These are phyloP conservation scores for Penicillium paradoxum DNA, from an alignment of 495 filamentous ascomycete species.

Conservation along the genomic window DNA sequence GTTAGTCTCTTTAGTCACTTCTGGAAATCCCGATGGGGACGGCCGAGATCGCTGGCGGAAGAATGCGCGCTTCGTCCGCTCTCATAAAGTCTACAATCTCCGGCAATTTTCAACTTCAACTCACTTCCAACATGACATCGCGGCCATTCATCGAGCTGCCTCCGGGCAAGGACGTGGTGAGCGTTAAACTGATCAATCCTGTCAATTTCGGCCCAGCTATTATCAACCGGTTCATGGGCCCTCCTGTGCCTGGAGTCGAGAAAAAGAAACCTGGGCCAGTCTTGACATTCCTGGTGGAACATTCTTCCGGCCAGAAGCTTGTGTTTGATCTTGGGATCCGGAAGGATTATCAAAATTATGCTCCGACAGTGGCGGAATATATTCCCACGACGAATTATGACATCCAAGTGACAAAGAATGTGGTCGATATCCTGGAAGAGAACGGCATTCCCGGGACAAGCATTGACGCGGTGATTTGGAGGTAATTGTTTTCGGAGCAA, in stretches of 20 bases:
- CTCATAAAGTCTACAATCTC: too few species aligned
- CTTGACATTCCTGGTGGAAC: conserved; percentile 20
- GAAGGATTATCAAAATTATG: not conserved
- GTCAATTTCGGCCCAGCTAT: conserved; percentile 21
- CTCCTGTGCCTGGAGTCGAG: conserved; percentile 16
- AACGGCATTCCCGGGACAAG: not conserved
- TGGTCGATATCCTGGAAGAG: not conserved
- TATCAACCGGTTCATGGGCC: conserved; percentile 19
- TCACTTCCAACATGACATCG: too few species aligned
- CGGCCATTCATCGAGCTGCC: conserved; percentile 39
- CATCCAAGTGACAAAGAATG: not conserved
- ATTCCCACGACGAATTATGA: not conserved
- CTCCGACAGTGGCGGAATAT: not conserved
- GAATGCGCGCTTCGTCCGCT: too few species aligned
- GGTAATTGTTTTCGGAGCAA: not conserved
- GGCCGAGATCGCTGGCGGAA: not conserved
- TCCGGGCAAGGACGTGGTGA: conserved; percentile 15
- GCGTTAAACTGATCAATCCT: conserved; percentile 17
- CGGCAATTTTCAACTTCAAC: too few species aligned
- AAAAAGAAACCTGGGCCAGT: conserved; percentile 14
- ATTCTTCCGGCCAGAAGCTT: conserved; percentile 13
- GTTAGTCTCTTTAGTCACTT: not conserved
- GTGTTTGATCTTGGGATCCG: conserved; percentile 2
- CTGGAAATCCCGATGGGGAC: not conserved
- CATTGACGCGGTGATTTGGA: conserved; percentile 1